Percentiles rank a stretch among this genome's conserved stretches.
These are phyloP conservation scores for Madurella mycetomatis DNA, from an alignment of 2,329 filamentous ascomycete genomes.

Conservation along the genomic window DNA sequence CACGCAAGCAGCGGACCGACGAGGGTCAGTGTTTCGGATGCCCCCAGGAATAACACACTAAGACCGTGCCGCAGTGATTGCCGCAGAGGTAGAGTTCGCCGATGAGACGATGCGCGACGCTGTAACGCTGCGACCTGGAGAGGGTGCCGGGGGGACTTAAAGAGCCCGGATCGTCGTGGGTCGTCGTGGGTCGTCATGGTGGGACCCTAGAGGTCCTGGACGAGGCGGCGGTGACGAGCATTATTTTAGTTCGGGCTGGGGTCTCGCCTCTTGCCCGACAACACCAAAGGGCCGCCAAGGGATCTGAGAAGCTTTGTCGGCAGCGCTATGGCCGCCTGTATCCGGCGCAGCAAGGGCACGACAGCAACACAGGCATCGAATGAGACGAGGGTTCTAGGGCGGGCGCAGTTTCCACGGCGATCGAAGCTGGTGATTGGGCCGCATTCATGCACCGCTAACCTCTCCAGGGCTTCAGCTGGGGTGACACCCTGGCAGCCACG, in stretches of 20 bases:
- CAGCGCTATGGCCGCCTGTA: slow-evolving; percentile 1
- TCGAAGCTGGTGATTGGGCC: slow-evolving; percentile 25
- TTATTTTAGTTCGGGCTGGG: neutral
- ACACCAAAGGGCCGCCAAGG: neutral
- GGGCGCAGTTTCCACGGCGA: slow-evolving; percentile 20
- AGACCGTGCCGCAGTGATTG: slow-evolving; percentile 11
- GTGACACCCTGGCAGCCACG: slow-evolving; percentile 22
- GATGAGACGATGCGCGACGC: neutral
- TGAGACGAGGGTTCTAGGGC: slow-evolving; percentile 9
- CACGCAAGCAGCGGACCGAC: slow-evolving; percentile 18
- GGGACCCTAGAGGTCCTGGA: neutral
- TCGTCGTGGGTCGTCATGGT: neutral
- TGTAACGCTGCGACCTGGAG: neutral
- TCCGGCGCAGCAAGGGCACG: neutral
- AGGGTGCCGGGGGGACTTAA: neutral
- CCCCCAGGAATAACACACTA: neutral
- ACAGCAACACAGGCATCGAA: slow-evolving; percentile 10
- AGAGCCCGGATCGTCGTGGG: neutral
- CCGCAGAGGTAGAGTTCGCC: neutral
- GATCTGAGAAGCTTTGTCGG: slow-evolving; percentile 2
- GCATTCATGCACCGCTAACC: slow-evolving; percentile 27
- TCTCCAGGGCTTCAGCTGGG: slow-evolving; percentile 23
- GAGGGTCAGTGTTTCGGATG: slow-evolving; percentile 20
- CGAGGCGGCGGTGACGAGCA: neutral
- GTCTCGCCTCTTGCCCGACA: neutral